These are phyloP conservation scores for Eragrostis tef DNA, from an alignment of 202 grass and related monocot genomes.

Conservation along the genomic window DNA sequence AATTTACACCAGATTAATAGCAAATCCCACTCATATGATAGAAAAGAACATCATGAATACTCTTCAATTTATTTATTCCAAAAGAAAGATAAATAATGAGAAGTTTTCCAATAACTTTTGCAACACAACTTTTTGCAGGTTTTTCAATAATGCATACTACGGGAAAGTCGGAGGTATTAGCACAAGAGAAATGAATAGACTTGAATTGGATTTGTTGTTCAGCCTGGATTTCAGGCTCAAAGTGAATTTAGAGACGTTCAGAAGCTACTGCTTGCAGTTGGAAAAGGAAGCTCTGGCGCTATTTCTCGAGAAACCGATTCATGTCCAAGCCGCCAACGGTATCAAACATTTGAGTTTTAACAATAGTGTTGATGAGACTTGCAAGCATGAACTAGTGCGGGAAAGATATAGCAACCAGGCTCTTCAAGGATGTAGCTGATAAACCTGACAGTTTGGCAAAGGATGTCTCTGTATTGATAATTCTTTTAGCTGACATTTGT, in stretches of 20 bases:
- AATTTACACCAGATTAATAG: not conserved
- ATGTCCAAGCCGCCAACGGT: constrained; percentile 35
- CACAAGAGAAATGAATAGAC: constrained; percentile 79
- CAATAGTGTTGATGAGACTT: constrained; percentile 46
- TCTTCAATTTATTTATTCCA: not conserved
- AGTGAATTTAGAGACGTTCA: constrained; percentile 65
- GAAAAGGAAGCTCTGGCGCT: constrained; percentile 61
- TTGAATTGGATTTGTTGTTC: constrained; percentile 84
- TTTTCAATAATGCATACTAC: constrained; percentile 93
- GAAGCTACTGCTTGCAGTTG: constrained; percentile 73
- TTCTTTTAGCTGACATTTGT: constrained; percentile 44
- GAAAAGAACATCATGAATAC: not conserved
- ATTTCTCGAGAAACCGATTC: constrained; percentile 66
- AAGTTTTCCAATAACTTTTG: constrained; percentile 10
- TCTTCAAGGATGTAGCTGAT: constrained; percentile 52
- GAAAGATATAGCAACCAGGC: constrained; percentile 44
- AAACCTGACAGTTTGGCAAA: constrained; percentile 34
- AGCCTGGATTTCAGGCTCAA: constrained; percentile 88
- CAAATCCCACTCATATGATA: not conserved
- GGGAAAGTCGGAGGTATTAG: constrained; percentile 83
- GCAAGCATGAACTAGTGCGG: constrained; percentile 47
- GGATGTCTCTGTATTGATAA: constrained; percentile 21
- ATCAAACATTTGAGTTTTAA: constrained; percentile 37
- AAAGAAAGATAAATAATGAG: not conserved
- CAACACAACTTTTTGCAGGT: constrained; percentile 50